A percentile compares a stretch with the other conserved stretches of the same genome.
Conservation (phyloP, 768 basidiomycete genomes). For the Cytidiella melzeri region DNA sequence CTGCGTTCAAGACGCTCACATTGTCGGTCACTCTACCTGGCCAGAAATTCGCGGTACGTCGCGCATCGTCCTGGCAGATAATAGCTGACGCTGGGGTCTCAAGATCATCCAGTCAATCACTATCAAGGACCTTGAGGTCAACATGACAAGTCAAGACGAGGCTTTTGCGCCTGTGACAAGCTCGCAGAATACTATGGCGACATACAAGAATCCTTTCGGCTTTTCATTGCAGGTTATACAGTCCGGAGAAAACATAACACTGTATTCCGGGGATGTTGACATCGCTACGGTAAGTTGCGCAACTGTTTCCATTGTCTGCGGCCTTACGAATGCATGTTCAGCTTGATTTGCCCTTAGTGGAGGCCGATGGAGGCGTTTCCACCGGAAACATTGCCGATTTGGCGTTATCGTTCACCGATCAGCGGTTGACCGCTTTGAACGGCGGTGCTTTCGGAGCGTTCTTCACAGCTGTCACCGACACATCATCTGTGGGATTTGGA, state of each 20-base stretch:
- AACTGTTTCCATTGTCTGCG: neutral
- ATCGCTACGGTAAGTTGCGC: slow-evolving; percentile 32
- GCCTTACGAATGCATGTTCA: slow-evolving; percentile 1
- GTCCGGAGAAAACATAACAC: slow-evolving; percentile 46
- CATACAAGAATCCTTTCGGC: slow-evolving; percentile 71
- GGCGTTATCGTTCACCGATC: slow-evolving; percentile 48
- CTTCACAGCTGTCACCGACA: slow-evolving; percentile 55
- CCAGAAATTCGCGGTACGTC: slow-evolving; percentile 38
- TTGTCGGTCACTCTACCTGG: slow-evolving; percentile 60
- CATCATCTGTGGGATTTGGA: slow-evolving; percentile 35
- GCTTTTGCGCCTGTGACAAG: slow-evolving; percentile 55
- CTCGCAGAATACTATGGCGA: slow-evolving; percentile 47
- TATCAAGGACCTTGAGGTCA: slow-evolving; percentile 50
- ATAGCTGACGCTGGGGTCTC: neutral
- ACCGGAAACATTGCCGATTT: slow-evolving; percentile 64
- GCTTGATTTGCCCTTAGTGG: slow-evolving; percentile 31
- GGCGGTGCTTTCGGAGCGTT: slow-evolving; percentile 47
- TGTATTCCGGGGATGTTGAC: slow-evolving; percentile 41
- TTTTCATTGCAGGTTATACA: slow-evolving; percentile 63
- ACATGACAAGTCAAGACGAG: slow-evolving; percentile 44
- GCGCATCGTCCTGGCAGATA: neutral
- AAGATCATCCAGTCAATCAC: slow-evolving; percentile 61
- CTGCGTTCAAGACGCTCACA: slow-evolving; percentile 63
- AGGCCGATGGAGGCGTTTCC: slow-evolving; percentile 55
- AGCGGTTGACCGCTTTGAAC: slow-evolving; percentile 51